Evolutionary conservation across 2,329 filamentous ascomycete species (phyloP).

Genomic region (Macrophomina phaseolina): DNA sequence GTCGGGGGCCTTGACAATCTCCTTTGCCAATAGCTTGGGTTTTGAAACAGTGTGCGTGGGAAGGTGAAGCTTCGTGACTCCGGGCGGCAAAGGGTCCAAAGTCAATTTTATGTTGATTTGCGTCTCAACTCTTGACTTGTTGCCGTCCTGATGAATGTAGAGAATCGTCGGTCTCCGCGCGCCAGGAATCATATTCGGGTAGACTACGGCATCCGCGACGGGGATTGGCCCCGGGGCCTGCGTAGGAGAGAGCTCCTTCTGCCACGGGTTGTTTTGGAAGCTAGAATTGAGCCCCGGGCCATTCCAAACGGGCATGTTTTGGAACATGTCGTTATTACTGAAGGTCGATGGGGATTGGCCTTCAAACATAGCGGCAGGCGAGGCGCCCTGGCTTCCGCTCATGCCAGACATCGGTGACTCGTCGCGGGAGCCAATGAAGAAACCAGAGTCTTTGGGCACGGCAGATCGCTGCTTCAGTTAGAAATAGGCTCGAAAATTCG

Average conservation of each 20-base stretch:
- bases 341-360: conserved; percentile 14
- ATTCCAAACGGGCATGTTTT: conserved; percentile 21
- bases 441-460: neutral
- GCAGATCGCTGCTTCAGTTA: conserved; percentile 10
- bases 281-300: neutral
- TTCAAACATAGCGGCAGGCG: conserved; percentile 16
- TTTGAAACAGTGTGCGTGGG: conserved; percentile 93
- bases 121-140: conserved; percentile 92
- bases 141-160: conserved; percentile 19
- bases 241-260: conserved; percentile 21
- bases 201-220: neutral
- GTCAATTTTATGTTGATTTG: conserved; percentile 90
- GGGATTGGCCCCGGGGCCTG: neutral
- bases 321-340: conserved; percentile 7
- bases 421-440: conserved; percentile 25
- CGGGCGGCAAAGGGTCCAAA: conserved; percentile 74
- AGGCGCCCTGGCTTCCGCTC: conserved; percentile 13
- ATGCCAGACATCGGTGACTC: conserved; percentile 25
- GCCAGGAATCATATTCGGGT: neutral
- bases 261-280: conserved; percentile 11
- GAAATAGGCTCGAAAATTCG: neutral
- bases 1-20: conserved; percentile 70
- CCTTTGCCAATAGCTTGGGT: conserved; percentile 84
- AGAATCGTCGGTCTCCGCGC: neutral
- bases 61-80: conserved; percentile 81